Conservation (phyloP, 2,329 filamentous ascomycete genomes). For the Neonectria neomacrospora region DNA sequence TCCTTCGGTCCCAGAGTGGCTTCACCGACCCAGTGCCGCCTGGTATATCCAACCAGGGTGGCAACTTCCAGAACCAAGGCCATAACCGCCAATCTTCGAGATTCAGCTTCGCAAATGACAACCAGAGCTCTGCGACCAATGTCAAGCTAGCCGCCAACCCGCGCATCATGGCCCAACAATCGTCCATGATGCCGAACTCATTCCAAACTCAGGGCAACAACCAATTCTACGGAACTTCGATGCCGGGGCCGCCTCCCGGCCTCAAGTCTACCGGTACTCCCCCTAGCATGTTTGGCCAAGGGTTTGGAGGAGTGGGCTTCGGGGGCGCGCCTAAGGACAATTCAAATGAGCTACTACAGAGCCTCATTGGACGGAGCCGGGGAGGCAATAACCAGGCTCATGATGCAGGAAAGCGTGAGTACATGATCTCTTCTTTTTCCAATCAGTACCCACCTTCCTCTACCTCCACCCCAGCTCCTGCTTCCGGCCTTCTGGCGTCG, state of each 20-base stretch:
- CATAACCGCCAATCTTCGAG: constrained; percentile 87
- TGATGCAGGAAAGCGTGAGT: constrained; percentile 98
- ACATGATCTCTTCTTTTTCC: constrained; percentile 91
- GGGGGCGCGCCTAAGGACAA: constrained; percentile 76
- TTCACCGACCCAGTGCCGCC: constrained; percentile 70
- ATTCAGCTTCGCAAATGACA: constrained; percentile 88
- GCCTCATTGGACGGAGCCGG: constrained; percentile 78
- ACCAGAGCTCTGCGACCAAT: constrained; percentile 58
- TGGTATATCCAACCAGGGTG: constrained; percentile 61
- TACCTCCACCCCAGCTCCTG: constrained; percentile 86
- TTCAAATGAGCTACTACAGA: constrained; percentile 75
- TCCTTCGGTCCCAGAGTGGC: constrained; percentile 71
- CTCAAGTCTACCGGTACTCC: constrained; percentile 95
- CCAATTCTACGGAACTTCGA: constrained; percentile 84
- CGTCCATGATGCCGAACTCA: constrained; percentile 82
- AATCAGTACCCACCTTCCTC: constrained; percentile 86
- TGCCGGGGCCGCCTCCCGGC: constrained; percentile 93
- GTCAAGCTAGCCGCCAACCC: constrained; percentile 84
- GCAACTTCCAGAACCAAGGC: constrained; percentile 67
- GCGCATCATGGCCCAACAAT: constrained; percentile 84
- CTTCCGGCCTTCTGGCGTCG: constrained; percentile 89
- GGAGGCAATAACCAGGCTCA: constrained; percentile 76
- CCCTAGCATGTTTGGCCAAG: constrained; percentile 93
- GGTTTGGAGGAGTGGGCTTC: constrained; percentile 81
- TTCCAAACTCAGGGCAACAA: constrained; percentile 70